Evolutionary conservation across 768 basidiomycete genomes (phyloP).

Genomic region (Imleria badia): DNA sequence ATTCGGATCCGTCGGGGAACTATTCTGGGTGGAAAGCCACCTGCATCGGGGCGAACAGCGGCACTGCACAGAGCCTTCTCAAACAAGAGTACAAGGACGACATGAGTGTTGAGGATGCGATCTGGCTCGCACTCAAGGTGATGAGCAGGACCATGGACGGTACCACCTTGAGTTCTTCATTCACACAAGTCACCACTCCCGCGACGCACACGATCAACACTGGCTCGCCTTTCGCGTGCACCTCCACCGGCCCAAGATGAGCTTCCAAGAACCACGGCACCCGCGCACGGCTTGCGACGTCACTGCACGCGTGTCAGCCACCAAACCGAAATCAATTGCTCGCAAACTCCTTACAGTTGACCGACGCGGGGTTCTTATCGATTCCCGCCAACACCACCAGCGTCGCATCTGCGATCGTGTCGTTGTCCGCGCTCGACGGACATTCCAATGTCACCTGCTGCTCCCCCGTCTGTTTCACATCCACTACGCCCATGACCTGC

Average conservation of each 20-base stretch:
- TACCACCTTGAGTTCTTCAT: conserved; percentile 91
- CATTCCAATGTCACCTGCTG: conserved; percentile 87
- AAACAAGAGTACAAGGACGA: conserved; percentile 99
- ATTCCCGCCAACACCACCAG: conserved; percentile 85
- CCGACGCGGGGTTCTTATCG: conserved; percentile 91
- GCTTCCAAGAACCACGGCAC: conserved; percentile 79
- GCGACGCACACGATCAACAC: conserved; percentile 72
- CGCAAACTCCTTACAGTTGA: conserved; percentile 78
- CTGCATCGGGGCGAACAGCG: conserved; percentile 97
- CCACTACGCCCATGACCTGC: conserved; percentile 89
- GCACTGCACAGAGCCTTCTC: conserved; percentile 90
- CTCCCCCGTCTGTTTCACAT: conserved; percentile 72
- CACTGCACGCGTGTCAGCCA: conserved; percentile 35
- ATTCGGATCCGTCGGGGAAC: conserved; percentile 77
- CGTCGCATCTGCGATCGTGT: conserved; percentile 97
- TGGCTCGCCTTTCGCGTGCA: conserved; percentile 45
- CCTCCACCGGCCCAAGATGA: conserved; percentile 88
- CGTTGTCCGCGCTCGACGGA: conserved; percentile 89
- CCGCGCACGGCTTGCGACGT: conserved; percentile 48
- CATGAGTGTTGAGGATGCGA: conserved; percentile 85
- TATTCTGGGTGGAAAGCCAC: conserved; percentile 99
- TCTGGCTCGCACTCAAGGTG: conserved; percentile 83
- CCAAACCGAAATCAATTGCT: too few species aligned
- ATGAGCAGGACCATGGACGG: conserved; percentile 99
- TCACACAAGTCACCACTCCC: too few species aligned